phyloP scores from a whole-genome alignment of 768 basidiomycete genomes.

The Panus rudis region DNA sequence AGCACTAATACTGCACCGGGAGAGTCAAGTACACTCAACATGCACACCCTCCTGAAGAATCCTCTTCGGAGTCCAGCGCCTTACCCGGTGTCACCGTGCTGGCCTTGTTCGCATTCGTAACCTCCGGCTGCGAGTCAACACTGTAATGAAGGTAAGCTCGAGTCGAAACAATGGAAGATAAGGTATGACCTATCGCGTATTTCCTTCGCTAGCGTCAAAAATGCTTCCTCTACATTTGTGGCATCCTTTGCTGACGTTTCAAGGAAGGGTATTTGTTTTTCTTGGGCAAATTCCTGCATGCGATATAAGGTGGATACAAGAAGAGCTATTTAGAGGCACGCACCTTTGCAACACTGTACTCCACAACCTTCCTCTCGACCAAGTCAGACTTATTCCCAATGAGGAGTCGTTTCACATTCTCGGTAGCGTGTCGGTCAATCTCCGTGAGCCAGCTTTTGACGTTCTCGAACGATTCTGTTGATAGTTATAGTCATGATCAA shows the following conservation, averaged over 20 bases:
- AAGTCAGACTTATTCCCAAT: conserved; percentile 99
- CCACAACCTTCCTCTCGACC: conserved; percentile 93
- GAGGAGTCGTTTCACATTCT: conserved; percentile 97
- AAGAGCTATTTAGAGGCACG: conserved; percentile 5
- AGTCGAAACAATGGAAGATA: background rate
- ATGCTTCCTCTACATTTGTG: conserved; percentile 97
- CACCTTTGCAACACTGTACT: conserved; percentile 84
- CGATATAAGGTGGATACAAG: background rate
- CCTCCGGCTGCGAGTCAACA: conserved; percentile 11
- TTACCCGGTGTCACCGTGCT: conserved; percentile 8
- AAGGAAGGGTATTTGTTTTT: conserved; percentile 86
- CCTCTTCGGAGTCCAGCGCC: conserved; percentile 7
- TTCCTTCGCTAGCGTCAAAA: conserved; percentile 96
- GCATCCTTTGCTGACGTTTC: conserved; percentile 98
- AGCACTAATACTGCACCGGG: no score
- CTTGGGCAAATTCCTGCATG: conserved; percentile 84
- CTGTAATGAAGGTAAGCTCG: background rate
- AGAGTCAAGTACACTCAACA: no score
- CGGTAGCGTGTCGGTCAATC: conserved; percentile 93
- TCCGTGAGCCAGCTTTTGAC: conserved; percentile 95
- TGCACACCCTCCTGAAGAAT: conserved; percentile 6
- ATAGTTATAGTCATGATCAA: no score
- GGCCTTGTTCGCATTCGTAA: conserved; percentile 4
- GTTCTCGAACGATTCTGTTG: conserved; percentile 82
- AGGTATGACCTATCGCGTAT: conserved; percentile 70